Conservation (phyloP, 768 basidiomycete genomes). For the Phaeotremella fagi region DNA sequence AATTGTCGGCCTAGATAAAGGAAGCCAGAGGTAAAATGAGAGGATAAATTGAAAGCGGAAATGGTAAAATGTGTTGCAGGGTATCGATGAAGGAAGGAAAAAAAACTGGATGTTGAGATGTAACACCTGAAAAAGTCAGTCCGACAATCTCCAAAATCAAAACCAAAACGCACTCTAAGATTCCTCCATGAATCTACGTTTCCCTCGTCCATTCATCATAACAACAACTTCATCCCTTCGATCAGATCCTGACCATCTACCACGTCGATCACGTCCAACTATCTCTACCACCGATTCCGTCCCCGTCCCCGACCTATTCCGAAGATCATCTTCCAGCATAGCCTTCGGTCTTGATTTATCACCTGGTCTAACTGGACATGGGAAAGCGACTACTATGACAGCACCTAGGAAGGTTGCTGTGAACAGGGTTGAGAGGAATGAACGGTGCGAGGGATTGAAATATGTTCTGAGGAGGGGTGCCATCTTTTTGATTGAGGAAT, state of each 20-base stretch:
- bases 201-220: slow-evolving; percentile 45
- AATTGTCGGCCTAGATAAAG: no score
- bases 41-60: no score
- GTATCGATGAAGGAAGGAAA: background rate
- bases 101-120: background rate
- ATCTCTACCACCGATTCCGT: background rate
- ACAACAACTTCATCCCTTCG: slow-evolving; percentile 37
- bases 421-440: slow-evolving; percentile 46
- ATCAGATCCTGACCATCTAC: no score
- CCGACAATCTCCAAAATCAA: background rate
- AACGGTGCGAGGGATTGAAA: slow-evolving; percentile 45
- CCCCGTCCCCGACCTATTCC: background rate
- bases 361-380: slow-evolving; percentile 42
- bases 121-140: background rate
- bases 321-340: background rate
- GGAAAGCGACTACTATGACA: slow-evolving; percentile 46
- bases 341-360: slow-evolving; percentile 13
- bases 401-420: slow-evolving; percentile 48
- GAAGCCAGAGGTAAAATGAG: no score
- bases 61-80: no score
- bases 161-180: slow-evolving; percentile 11
- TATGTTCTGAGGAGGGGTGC: slow-evolving; percentile 44
- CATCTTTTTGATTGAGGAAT: slow-evolving; percentile 38
- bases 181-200: slow-evolving; percentile 39
- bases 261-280: background rate